Percentiles rank a stretch among this genome's conserved stretches.
phyloP scores from a whole-genome alignment of 352 stramenopile species.

The Poterioochromonas sp. region DNA sequence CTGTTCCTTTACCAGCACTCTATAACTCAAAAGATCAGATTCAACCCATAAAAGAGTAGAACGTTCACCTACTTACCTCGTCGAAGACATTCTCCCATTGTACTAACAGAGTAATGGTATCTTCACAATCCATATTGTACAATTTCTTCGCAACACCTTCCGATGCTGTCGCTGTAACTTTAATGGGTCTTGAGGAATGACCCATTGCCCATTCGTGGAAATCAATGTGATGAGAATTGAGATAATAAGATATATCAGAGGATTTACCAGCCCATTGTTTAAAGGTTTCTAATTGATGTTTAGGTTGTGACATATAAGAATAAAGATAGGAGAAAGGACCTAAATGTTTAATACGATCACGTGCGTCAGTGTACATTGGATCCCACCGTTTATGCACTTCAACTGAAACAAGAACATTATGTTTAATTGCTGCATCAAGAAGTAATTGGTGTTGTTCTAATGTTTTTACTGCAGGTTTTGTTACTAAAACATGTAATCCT shows the following conservation, averaged over 20 bases:
- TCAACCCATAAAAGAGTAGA: no score
- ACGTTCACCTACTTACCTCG: background rate
- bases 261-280: slow-evolving; percentile 72
- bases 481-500: slow-evolving; percentile 77
- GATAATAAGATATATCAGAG: slow-evolving; percentile 77
- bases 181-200: slow-evolving; percentile 48
- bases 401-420: slow-evolving; percentile 50
- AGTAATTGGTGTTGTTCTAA: slow-evolving; percentile 63
- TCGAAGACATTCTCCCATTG: slow-evolving; percentile 67
- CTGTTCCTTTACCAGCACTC: slow-evolving; percentile 55
- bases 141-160: slow-evolving; percentile 60
- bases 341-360: slow-evolving; percentile 57
- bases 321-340: slow-evolving; percentile 78
- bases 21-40: slow-evolving; percentile 38
- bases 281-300: slow-evolving; percentile 77
- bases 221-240: slow-evolving; percentile 83
- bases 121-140: slow-evolving; percentile 63
- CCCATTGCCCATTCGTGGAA: slow-evolving; percentile 73
- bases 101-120: slow-evolving; percentile 78
- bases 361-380: slow-evolving; percentile 77
- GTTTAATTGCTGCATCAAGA: slow-evolving; percentile 55
- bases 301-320: slow-evolving; percentile 80
- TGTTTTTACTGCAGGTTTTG: slow-evolving; percentile 78
- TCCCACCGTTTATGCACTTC: slow-evolving; percentile 78
- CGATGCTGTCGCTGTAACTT: slow-evolving; percentile 60